Conservation (phyloP, 2,329 filamentous ascomycete genomes). For the Pseudogymnoascus destructans region DNA sequence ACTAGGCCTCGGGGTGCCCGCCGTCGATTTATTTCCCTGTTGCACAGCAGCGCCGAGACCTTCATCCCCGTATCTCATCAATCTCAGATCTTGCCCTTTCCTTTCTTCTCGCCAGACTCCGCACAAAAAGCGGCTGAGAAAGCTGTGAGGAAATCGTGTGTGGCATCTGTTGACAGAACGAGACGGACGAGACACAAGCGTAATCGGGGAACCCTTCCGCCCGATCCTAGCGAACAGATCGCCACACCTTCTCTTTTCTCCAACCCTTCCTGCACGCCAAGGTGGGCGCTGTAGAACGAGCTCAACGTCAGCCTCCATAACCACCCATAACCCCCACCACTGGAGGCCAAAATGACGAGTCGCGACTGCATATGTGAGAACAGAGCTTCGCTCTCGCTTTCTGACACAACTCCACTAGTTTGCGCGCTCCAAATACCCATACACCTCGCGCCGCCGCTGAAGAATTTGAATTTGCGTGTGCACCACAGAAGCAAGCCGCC, state of each 20-base stretch:
- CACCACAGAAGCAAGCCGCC: background rate
- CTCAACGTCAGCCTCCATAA: too few species aligned
- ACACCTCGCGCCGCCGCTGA: background rate
- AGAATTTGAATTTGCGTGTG: background rate
- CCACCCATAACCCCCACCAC: too few species aligned
- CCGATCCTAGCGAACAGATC: conserved; percentile 4
- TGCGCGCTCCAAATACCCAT: background rate
- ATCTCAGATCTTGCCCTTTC: background rate
- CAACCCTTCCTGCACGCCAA: background rate
- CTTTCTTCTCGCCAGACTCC: background rate
- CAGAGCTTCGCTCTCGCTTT: background rate
- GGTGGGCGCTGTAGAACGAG: background rate
- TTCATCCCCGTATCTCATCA: background rate
- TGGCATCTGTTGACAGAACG: background rate
- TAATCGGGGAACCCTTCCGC: conserved; percentile 1
- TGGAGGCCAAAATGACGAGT: background rate
- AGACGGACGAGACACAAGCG: background rate
- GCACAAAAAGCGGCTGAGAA: background rate
- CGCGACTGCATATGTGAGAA: background rate
- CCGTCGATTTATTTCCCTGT: conserved; percentile 3
- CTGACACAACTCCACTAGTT: background rate
- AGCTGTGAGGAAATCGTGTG: background rate
- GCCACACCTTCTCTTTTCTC: background rate
- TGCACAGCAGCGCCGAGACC: background rate
- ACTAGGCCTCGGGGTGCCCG: background rate